Conservation (phyloP, 2,329 filamentous ascomycete species). For the Didymosphaeria variabile region DNA sequence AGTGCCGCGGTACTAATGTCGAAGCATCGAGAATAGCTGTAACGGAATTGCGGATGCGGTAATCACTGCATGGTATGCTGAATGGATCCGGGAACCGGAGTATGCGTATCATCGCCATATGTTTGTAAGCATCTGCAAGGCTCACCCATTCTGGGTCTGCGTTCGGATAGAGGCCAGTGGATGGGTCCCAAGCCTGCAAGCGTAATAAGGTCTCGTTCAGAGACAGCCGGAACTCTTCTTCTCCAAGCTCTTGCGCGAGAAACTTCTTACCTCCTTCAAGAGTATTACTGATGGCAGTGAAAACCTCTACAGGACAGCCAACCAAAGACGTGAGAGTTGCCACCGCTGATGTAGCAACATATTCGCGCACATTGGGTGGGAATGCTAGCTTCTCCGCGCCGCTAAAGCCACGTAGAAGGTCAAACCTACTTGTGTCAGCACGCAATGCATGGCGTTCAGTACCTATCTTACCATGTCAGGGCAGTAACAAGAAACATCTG, state of each 20-base stretch:
- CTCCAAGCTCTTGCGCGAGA: background rate
- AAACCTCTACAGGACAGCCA: constrained; percentile 23
- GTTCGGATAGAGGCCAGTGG: constrained; percentile 12
- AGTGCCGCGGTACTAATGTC: constrained; percentile 18
- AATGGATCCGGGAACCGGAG: constrained; percentile 22
- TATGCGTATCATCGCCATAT: constrained; percentile 20
- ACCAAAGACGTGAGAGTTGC: constrained; percentile 18
- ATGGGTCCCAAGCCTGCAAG: constrained; percentile 14
- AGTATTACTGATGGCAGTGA: constrained; percentile 18
- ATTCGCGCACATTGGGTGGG: constrained; percentile 13
- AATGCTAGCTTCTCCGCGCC: constrained; percentile 28
- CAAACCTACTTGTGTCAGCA: constrained; percentile 16
- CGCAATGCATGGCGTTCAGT: background rate
- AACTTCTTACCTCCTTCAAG: constrained; percentile 18
- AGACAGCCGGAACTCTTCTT: constrained; percentile 5
- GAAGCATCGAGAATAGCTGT: constrained; percentile 22
- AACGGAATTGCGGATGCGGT: constrained; percentile 18
- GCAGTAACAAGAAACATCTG: constrained; percentile 23
- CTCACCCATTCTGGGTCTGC: constrained; percentile 21
- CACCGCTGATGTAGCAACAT: constrained; percentile 9
- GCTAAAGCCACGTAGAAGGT: constrained; percentile 26
- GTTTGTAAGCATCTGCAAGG: constrained; percentile 22
- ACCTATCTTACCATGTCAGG: constrained; percentile 19
- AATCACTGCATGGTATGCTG: constrained; percentile 18
- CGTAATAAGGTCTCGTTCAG: constrained; percentile 11